A percentile compares a stretch with the other conserved stretches of the same genome.
Conservation (phyloP, 2,329 filamentous ascomycete species). For the Botryotinia calthae region DNA sequence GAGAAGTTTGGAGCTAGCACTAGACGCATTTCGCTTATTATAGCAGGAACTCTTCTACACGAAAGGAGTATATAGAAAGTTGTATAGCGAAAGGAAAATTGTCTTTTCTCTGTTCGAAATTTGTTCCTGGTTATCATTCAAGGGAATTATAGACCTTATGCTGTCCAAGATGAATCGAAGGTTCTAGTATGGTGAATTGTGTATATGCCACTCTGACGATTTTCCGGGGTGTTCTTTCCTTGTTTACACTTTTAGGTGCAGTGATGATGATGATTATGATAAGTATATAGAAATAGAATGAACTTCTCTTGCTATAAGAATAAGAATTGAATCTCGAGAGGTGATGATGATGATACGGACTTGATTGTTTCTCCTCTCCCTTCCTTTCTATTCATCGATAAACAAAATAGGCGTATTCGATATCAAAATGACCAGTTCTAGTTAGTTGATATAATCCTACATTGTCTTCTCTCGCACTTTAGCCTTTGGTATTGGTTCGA, state of each 20-base stretch:
- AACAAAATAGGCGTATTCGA: not conserved
- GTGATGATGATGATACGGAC: not conserved
- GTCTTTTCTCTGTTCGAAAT: not conserved
- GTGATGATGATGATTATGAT: not conserved
- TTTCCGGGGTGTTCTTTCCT: not conserved
- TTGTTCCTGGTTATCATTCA: not conserved
- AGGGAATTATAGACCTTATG: too few species aligned
- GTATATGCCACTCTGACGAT: too few species aligned
- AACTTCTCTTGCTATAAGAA: too few species aligned
- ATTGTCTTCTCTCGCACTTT: not conserved
- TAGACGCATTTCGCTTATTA: not conserved
- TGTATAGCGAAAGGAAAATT: not conserved
- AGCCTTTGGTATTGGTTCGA: not conserved
- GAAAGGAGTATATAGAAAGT: not conserved
- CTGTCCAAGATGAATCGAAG: not conserved
- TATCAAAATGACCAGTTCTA: not conserved
- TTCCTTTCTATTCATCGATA: not conserved
- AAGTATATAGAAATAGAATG: too few species aligned
- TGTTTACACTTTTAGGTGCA: not conserved
- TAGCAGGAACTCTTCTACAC: not conserved
- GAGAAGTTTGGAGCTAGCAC: not conserved
- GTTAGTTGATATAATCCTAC: too few species aligned
- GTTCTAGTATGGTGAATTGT: not conserved
- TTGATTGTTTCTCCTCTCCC: not conserved
- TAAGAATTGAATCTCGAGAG: not conserved